Conservation (phyloP, 2,329 filamentous ascomycete species). For the Colletotrichum musae region DNA sequence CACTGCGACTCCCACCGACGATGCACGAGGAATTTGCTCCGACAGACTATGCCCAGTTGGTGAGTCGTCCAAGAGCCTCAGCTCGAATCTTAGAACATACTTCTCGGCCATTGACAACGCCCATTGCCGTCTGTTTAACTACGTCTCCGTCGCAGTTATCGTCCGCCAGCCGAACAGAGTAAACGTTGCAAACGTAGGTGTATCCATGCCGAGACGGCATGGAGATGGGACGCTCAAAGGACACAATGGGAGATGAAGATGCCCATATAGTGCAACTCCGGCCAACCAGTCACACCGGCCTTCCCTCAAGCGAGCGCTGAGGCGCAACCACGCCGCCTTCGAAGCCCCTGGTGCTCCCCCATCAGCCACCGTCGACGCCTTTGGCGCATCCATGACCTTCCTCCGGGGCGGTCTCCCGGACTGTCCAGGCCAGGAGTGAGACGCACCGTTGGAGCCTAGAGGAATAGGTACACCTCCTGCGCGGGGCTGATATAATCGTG, state of each 20-base stretch:
- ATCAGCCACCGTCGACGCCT: conserved; percentile 31
- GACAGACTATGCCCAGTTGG: conserved; percentile 34
- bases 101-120: not conserved
- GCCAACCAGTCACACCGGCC: conserved; percentile 7
- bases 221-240: too few relatives aligned
- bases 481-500: conserved; percentile 4
- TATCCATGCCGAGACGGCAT: too few relatives aligned
- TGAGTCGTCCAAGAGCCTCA: conserved; percentile 23
- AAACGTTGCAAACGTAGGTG: too few relatives aligned
- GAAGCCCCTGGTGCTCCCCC: conserved; percentile 6
- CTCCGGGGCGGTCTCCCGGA: conserved; percentile 12
- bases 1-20: conserved; percentile 21
- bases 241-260: too few relatives aligned
- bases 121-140: too few relatives aligned
- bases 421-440: conserved; percentile 29
- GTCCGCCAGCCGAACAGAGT: too few relatives aligned
- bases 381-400: not conserved
- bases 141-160: too few relatives aligned
- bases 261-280: not conserved
- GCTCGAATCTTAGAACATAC: conserved; percentile 5
- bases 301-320: conserved; percentile 15
- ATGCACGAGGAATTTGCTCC: conserved; percentile 33
- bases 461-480: conserved; percentile 3
- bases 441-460: conserved; percentile 35
- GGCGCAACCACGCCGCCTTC: conserved; percentile 15